Evolutionary conservation across 73 alveolate species (phyloP), one percentile per base, ranked within the genome.

Genomic region (Stentor roeselii): DNA sequence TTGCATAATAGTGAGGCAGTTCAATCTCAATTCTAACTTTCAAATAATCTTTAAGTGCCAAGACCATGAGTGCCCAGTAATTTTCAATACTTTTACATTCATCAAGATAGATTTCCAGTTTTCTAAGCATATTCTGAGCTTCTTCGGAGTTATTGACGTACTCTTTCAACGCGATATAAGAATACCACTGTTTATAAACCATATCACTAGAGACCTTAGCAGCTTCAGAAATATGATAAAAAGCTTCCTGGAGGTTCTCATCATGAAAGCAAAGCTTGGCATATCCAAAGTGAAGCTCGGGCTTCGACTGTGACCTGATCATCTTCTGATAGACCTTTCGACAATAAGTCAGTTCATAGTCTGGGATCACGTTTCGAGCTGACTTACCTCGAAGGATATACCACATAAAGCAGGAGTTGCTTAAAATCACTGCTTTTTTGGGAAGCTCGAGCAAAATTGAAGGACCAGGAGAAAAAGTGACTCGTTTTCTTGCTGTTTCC

Each of bases 1-100:
- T 40, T 0, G 95, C 95, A 60, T 74, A 86, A 41, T 83, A 89
- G 59, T 90, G 84, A 67, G 80, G 80, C 41, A 67, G 37, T 32
- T 67, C 80, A 27, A 67, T 67, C 34, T 67, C 80, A 1, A 21
- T 34, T 32, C 37, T 21, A 67, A 67, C 80, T 40, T 32, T 67
- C 14, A 67, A 40, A 50, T 21, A 11, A 50, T 50, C 67, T 11
- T 50, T 50, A 50, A 50, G 67, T 6, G 67, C 67, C 21, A 50
- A 50, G 21, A 21, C 21, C 67, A 50, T 50, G 30, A 50, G 21
- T 11, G 67, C 67, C 67, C 67, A 50, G 21, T 50, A 50, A 50
- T 50, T 50, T 21, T 50, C 67, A 50, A 50, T 50, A 50, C 67
- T 21, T 21, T 50, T 6, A 50, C 67, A 50, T 6, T 50, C 21